These are phyloP conservation scores for Coccomyxa sp. DNA, from an alignment of 139 green algal genomes.

Conservation along the genomic window DNA sequence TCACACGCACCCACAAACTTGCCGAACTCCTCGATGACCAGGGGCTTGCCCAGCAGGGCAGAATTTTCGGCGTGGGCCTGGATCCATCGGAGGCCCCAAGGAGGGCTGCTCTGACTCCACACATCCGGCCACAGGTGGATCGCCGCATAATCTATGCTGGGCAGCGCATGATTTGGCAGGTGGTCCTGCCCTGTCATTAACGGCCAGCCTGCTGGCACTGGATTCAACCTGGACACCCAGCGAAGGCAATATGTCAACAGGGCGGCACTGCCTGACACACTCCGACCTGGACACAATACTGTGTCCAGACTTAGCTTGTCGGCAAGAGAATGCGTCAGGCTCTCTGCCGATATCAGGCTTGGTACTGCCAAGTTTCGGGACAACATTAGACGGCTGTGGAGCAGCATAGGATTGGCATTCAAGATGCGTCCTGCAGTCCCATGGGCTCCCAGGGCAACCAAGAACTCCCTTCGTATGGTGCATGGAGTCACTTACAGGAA, in stretches of 20 bases:
- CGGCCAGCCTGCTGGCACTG: slow-evolving; percentile 20
- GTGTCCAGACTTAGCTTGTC: too few relatives aligned
- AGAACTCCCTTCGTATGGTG: too few relatives aligned
- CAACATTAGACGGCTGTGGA: too few relatives aligned
- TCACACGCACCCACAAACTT: neutral
- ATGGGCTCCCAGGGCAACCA: too few relatives aligned
- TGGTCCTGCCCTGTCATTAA: slow-evolving; percentile 36
- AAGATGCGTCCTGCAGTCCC: too few relatives aligned
- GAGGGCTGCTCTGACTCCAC: neutral
- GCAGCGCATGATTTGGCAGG: slow-evolving; percentile 22
- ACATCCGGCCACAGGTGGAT: slow-evolving; percentile 30
- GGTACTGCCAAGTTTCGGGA: too few relatives aligned
- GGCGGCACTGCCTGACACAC: neutral
- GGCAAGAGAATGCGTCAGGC: too few relatives aligned
- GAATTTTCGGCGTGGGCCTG: slow-evolving; percentile 24
- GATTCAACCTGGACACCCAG: neutral
- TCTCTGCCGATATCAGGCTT: too few relatives aligned
- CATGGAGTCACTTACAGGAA: too few relatives aligned
- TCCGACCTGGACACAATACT: too few relatives aligned
- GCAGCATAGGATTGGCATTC: too few relatives aligned
- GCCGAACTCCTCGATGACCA: slow-evolving; percentile 48
- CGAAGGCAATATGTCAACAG: neutral
- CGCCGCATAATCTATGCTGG: slow-evolving; percentile 40
- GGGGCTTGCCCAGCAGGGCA: slow-evolving; percentile 24
- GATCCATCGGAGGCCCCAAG: slow-evolving; percentile 30